Base-by-base conservation (phyloP, 352 stramenopile genomes). In the Pythium brachiatum region DNA sequence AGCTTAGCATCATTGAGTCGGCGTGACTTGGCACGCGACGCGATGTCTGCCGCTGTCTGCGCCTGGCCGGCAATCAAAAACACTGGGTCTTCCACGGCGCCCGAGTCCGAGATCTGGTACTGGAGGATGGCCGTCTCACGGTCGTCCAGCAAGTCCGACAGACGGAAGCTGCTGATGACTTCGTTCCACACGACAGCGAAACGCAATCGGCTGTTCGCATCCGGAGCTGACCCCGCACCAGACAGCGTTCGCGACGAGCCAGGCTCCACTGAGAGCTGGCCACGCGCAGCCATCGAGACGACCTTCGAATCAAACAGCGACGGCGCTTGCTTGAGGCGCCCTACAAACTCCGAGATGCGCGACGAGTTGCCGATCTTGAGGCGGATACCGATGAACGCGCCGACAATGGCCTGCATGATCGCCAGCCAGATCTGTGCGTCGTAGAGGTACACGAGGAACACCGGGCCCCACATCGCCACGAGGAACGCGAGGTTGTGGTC, bases 161-260 rank as follows among this genome's bases (percentile, higher is more conserved):
- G 61, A 21, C 87, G 85, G 60, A 94, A 96, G 67, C 87, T 94
- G 74, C 86, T 96, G 16, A 96, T 76, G 61, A 94, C 92, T 53
- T 94, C 87, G 46, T 96, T 96, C 87, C 87, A 96, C 8, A 96
- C 87, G 0, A 96, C 86, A 2, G 83, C 84, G 55, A 96, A 96
- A 15, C 87, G 85, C 53, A 96, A 63, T 2, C 84, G 84, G 43
- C 79, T 90, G 57, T 93, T 93, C 16, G 83, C 85, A 58, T 92
- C 80, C 11, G 81, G 80, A 7, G 78, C 72, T 29, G 78, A 64
- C n/a, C 68, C 75, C 27, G 70, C 78, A 7, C 81, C 75, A 26
- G 81, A 86, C 44, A 90, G 62, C 20, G 77, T 77, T 41, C 78
- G 81, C 29, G 78, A 43, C 7, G 56, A 44, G 23, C 25, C 32